Evolutionary conservation across 108 stramenopile species (phyloP).

Genomic region (Aureococcus anophagefferens): DNA sequence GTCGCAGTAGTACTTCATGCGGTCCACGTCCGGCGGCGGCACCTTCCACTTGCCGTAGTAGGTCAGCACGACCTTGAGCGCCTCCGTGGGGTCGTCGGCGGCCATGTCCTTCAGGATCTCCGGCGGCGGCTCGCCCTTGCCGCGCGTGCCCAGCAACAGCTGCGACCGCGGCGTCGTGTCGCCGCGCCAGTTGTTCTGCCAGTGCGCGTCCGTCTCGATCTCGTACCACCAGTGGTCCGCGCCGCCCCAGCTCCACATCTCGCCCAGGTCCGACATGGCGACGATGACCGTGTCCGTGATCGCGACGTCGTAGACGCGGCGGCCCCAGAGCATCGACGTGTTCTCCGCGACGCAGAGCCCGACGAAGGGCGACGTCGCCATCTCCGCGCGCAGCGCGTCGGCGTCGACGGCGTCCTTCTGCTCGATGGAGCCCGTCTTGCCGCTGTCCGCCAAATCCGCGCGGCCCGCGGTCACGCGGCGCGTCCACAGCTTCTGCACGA

Average conservation of each 20-base stretch:
- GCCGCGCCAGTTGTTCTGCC: constrained; percentile 41
- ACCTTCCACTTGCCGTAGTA: constrained; percentile 45
- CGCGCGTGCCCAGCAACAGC: constrained; percentile 28
- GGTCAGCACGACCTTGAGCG: constrained; percentile 29
- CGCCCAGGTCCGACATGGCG: constrained; percentile 47
- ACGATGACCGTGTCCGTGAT: constrained; percentile 41
- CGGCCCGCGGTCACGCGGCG: constrained; percentile 20
- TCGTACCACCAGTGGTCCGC: constrained; percentile 47
- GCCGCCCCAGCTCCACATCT: constrained; percentile 52
- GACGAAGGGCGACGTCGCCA: constrained; percentile 11
- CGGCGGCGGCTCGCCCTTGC: too few species aligned
- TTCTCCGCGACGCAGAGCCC: constrained; percentile 25
- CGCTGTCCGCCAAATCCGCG: not conserved
- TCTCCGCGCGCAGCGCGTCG: constrained; percentile 1
- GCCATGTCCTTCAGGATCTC: constrained; percentile 8
- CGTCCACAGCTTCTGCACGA: constrained; percentile 36
- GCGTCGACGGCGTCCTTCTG: not conserved
- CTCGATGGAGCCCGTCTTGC: constrained; percentile 6
- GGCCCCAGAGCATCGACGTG: constrained; percentile 52
- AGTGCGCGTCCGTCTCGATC: constrained; percentile 30
- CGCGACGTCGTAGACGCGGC: constrained; percentile 37
- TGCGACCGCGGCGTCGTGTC: constrained; percentile 48
- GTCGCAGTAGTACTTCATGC: constrained; percentile 16
- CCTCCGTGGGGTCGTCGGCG: constrained; percentile 15
- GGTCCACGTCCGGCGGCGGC: constrained; percentile 32